Conservation (phyloP, 768 basidiomycete species). For the Gelatoporia subvermispora region DNA sequence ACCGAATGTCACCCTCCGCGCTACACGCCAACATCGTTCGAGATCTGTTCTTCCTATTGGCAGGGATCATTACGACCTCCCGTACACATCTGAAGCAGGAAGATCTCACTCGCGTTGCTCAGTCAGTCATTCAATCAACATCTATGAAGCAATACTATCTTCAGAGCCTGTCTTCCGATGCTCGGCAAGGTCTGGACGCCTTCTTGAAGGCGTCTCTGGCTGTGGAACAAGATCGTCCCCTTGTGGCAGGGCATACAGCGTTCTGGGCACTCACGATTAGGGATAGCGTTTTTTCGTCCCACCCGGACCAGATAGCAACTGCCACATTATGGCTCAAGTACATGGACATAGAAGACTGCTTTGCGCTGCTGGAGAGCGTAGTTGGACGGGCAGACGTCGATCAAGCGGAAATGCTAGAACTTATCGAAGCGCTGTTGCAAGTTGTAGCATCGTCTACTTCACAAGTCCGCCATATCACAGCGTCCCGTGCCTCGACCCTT, state of each 20-base stretch:
- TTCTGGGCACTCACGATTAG: no score
- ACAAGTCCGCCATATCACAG: constrained; percentile 11
- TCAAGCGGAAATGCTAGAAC: constrained; percentile 6
- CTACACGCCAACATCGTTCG: no score
- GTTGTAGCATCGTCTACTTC: neutral
- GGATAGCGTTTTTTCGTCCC: no score
- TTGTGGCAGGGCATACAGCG: no score
- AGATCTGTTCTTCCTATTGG: neutral
- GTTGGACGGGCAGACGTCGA: constrained; percentile 4
- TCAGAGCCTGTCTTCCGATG: no score
- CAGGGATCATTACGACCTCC: neutral
- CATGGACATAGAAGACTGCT: constrained; percentile 37
- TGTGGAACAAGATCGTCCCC: no score
- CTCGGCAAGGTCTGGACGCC: no score
- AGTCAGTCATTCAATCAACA: neutral
- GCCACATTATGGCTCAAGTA: constrained; percentile 52
- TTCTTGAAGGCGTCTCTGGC: no score
- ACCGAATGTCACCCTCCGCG: constrained; percentile 10
- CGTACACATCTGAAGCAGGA: neutral
- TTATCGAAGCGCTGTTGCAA: constrained; percentile 34
- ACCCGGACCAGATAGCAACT: neutral
- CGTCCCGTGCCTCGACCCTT: constrained; percentile 21
- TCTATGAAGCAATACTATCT: neutral
- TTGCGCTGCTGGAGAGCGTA: constrained; percentile 41
- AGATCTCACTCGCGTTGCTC: neutral